Evolutionary conservation across 176 grass and related monocot species (phyloP), one percentile per base, ranked within the genome.

Genomic region (Oryza longistaminata): DNA sequence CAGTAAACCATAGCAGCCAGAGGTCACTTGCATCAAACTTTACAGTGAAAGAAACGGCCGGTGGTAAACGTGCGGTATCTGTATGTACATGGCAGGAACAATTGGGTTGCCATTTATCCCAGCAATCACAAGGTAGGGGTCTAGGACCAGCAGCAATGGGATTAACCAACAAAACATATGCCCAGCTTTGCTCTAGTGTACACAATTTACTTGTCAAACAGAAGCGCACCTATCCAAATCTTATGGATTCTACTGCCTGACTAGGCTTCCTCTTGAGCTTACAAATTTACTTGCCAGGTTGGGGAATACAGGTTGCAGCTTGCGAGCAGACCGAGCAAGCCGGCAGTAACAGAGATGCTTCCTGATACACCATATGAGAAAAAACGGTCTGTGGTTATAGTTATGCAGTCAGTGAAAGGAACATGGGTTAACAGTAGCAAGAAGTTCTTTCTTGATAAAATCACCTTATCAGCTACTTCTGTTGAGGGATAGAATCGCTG

Each of bases 401-500:
- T 58, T 13, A 7, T 11, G 0, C 7, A 43, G 29, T 16, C 7
- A 42, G 50, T 11, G 2, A 33, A 83, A 60, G 27, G 48, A 46
- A 75, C 65, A 31, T 11, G 8, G 22, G 35, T 19, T 60, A n/a
- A 53, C 1, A 21, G 29, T 62, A 40, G 40, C 17, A 5, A 50
- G 15, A 55, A 25, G 4, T 3, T 53, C 11, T 46, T 40, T 19
- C 42, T 19, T 64, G 16, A 13, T 5, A 69, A 50, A 11, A 24
- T 78, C 89, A 68, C 77, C 67, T 55, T 13, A 53, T n/a, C 27
- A 53, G 58, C 80, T 94, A 92, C 62, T 90, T 71, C 45, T 77
- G 85, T 46, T 85, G 82, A 29, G 92, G 76, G 42, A 82, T 70
- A 22, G 83, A 35, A 79, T 98, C 96, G 7, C 73, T 90, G 71